These are phyloP conservation scores for Phytophthora fragariaefolia DNA, from an alignment of 352 stramenopile genomes.

Conservation along the genomic window DNA sequence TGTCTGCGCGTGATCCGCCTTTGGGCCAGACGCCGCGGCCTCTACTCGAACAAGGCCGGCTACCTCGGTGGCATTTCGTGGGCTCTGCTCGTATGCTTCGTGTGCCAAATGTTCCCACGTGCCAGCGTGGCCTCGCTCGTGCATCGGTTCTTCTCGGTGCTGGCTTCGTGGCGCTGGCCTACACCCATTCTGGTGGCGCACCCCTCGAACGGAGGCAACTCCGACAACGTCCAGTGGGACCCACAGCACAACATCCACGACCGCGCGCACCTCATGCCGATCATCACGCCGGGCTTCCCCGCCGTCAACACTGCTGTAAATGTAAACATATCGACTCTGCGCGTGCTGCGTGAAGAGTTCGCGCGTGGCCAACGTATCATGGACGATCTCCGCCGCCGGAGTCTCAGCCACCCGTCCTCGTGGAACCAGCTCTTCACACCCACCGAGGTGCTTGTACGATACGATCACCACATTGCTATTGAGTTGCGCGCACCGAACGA, in stretches of 20 bases:
- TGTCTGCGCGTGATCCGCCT: conserved; percentile 78
- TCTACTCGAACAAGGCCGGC: conserved; percentile 88
- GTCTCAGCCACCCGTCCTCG: conserved; percentile 68
- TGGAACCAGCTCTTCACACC: conserved; percentile 81
- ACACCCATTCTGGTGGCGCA: conserved; percentile 80
- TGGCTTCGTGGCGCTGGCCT: conserved; percentile 84
- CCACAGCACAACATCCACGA: conserved; percentile 80
- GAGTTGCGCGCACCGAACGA: conserved; percentile 62
- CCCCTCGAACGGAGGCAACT: conserved; percentile 47
- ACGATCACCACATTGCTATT: conserved; percentile 85
- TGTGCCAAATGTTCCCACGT: conserved; percentile 89
- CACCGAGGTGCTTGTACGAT: conserved; percentile 83
- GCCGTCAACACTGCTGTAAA: conserved; percentile 87
- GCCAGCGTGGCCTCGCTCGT: conserved; percentile 74
- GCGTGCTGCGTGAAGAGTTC: conserved; percentile 81
- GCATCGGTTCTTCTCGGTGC: conserved; percentile 83
- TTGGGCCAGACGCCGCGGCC: conserved; percentile 74
- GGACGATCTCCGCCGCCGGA: conserved; percentile 69
- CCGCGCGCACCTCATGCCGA: conserved; percentile 85
- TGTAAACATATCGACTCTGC: conserved; percentile 79
- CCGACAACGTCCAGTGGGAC: conserved; percentile 69
- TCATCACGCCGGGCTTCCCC: conserved; percentile 87
- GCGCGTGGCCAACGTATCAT: conserved; percentile 75
- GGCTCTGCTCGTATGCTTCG: conserved; percentile 86
- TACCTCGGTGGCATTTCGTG: conserved; percentile 87